Conservation (phyloP, 2,329 filamentous ascomycete species). For the Fusarium buxicola region DNA sequence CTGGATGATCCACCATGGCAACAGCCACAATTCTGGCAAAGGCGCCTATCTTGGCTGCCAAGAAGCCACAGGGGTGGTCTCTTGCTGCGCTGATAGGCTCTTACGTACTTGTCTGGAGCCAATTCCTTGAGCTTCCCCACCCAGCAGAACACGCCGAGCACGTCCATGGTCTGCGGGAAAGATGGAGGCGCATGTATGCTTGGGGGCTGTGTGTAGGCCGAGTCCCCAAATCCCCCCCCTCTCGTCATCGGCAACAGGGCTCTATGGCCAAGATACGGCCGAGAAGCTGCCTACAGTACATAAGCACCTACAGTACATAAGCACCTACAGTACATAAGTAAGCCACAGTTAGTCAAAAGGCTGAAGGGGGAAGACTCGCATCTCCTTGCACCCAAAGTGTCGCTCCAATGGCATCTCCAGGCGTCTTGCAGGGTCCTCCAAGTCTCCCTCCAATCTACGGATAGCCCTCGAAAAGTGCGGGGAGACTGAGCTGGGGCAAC, state of each 20-base stretch:
- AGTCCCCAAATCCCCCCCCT: slow-evolving; percentile 22
- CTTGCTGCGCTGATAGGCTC: slow-evolving; percentile 39
- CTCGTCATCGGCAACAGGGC: slow-evolving; percentile 31
- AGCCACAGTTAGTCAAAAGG: slow-evolving; percentile 13
- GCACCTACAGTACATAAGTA: slow-evolving; percentile 11
- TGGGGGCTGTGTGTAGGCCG: slow-evolving; percentile 42
- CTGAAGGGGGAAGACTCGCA: slow-evolving; percentile 25
- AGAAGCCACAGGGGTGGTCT: slow-evolving; percentile 24
- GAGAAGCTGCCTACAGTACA: slow-evolving; percentile 19
- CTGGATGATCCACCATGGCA: slow-evolving; percentile 37
- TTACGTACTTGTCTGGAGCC: slow-evolving; percentile 27
- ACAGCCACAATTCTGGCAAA: slow-evolving; percentile 42
- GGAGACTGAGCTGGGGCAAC: slow-evolving; percentile 32
- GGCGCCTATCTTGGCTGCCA: slow-evolving; percentile 38
- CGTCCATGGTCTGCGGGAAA: slow-evolving; percentile 25
- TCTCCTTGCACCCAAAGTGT: slow-evolving; percentile 15
- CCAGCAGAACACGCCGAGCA: slow-evolving; percentile 24
- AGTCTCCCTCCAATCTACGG: slow-evolving; percentile 24
- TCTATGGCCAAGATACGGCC: slow-evolving; percentile 34
- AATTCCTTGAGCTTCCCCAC: slow-evolving; percentile 33
- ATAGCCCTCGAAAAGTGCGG: slow-evolving; percentile 35
- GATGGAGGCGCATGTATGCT: slow-evolving; percentile 26
- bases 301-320: slow-evolving; percentile 8
- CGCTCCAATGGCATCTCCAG: slow-evolving; percentile 31
- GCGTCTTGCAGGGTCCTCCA: slow-evolving; percentile 6